These are phyloP conservation scores for Vigna mungo DNA, from an alignment of 306 rosid genomes.

Conservation along the genomic window DNA sequence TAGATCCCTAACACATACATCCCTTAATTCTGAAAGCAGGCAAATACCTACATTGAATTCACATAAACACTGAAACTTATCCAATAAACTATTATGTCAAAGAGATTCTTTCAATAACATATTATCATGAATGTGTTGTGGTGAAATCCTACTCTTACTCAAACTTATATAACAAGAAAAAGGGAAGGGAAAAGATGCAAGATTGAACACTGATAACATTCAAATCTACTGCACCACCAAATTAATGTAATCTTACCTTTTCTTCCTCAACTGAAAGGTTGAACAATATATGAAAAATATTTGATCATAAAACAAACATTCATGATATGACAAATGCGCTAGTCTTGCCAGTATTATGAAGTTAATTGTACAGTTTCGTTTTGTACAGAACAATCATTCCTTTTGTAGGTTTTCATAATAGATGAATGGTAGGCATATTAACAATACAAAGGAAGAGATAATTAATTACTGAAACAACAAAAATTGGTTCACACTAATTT, in stretches of 20 bases:
- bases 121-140: not conserved
- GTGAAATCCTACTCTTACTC: slow-evolving; percentile 12
- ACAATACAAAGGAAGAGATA: not conserved
- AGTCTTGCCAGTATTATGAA: not conserved
- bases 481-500: slow-evolving; percentile 22
- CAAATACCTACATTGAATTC: not conserved
- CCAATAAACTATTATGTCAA: slow-evolving; percentile 14
- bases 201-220: slow-evolving; percentile 1
- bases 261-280: not conserved
- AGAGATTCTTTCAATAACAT: slow-evolving; percentile 7
- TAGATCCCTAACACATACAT: not conserved
- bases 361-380: not conserved
- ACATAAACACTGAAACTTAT: not conserved
- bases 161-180: not conserved
- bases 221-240: not conserved
- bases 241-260: slow-evolving; percentile 11
- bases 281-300: not conserved
- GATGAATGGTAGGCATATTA: slow-evolving; percentile 1
- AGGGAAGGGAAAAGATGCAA: slow-evolving; percentile 11
- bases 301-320: slow-evolving; percentile 34
- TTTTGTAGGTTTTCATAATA: slow-evolving; percentile 6
- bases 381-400: not conserved
- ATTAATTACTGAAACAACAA: not conserved
- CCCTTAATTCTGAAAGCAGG: not conserved
- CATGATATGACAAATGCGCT: not conserved